Conservation (phyloP, 257 asterid genomes). For the Plantago major region DNA sequence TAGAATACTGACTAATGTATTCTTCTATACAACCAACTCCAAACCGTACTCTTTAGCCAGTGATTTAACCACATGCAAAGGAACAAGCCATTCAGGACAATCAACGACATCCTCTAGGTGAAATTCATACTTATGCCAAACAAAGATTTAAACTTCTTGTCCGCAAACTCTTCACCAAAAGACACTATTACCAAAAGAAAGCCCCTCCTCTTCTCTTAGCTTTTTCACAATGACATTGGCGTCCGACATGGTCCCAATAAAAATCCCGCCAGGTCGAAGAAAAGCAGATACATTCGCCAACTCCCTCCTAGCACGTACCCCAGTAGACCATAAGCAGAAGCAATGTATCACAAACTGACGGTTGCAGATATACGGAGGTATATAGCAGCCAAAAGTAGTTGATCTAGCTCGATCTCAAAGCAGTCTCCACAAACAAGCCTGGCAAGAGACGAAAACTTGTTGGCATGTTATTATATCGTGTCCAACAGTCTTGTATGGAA, state of each 20-base stretch:
- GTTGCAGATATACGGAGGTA: conserved; percentile 91
- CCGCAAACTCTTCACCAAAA: no score
- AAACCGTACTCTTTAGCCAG: no score
- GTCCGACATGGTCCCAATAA: conserved; percentile 98
- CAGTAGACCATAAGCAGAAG: conserved; percentile 98
- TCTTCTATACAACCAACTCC: no score
- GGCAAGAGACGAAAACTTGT: conserved; percentile 94
- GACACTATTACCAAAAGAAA: conserved; percentile 83
- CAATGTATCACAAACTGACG: conserved; percentile 99
- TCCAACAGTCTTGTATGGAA: conserved; percentile 71
- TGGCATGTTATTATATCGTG: no score
- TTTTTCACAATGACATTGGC: conserved; percentile 85
- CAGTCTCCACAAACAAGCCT: conserved; percentile 95
- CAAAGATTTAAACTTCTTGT: no score
- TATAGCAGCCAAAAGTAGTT: conserved; percentile 81
- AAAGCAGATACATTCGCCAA: conserved; percentile 91
- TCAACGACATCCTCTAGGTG: no score
- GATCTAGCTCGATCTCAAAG: conserved; percentile 80
- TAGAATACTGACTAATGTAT: no score
- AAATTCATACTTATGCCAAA: no score
- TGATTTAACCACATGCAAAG: no score
- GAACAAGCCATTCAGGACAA: no score
- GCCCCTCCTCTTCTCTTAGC: conserved; percentile 93
- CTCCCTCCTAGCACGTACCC: conserved; percentile 92
- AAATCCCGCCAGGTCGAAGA: conserved; percentile 95